A percentile compares a stretch with the other conserved stretches of the same genome.
Evolutionary conservation across 495 filamentous ascomycete species (phyloP).

Genomic region (Penicillium steckii): DNA sequence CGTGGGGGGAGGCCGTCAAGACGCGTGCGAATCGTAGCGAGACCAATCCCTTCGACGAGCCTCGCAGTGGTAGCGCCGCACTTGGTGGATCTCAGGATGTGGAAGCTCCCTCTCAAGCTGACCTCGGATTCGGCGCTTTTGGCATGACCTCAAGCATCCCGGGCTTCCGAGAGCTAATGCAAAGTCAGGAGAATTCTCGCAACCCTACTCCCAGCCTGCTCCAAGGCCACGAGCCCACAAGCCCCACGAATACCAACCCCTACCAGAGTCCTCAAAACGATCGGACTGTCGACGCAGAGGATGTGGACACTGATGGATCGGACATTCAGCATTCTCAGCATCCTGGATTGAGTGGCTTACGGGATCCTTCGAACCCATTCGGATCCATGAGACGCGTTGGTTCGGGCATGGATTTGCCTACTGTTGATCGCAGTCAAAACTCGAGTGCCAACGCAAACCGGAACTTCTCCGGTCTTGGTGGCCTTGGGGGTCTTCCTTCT

Average conservation of each 20-base stretch:
- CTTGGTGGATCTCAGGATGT: slow-evolving; percentile 75
- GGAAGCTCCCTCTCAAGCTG: slow-evolving; percentile 55
- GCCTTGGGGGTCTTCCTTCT: slow-evolving; percentile 56
- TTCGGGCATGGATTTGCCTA: slow-evolving; percentile 60
- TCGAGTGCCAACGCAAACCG: slow-evolving; percentile 76
- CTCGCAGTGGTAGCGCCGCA: slow-evolving; percentile 71
- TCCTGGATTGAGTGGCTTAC: slow-evolving; percentile 55
- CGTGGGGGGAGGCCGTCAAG: slow-evolving; percentile 52
- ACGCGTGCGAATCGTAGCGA: slow-evolving; percentile 62
- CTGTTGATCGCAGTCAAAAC: slow-evolving; percentile 81
- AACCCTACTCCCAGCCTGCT: slow-evolving; percentile 56
- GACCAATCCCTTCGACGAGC: slow-evolving; percentile 78
- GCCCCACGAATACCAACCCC: slow-evolving; percentile 96
- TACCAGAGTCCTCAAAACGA: slow-evolving; percentile 93
- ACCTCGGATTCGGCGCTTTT: slow-evolving; percentile 61
- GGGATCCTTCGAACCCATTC: slow-evolving; percentile 49
- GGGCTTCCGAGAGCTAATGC: slow-evolving; percentile 62
- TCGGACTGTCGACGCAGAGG: slow-evolving; percentile 58
- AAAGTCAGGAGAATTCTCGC: slow-evolving; percentile 55
- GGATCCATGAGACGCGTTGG: slow-evolving; percentile 48
- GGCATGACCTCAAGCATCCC: slow-evolving; percentile 77
- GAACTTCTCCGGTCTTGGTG: slow-evolving; percentile 65
- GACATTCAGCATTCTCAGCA: slow-evolving; percentile 57
- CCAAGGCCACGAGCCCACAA: slow-evolving; percentile 66
- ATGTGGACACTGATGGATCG: slow-evolving; percentile 58